A percentile compares a stretch with the other conserved stretches of the same genome.
phyloP scores from a whole-genome alignment of 768 basidiomycete genomes.

The Galerina sulciceps region DNA sequence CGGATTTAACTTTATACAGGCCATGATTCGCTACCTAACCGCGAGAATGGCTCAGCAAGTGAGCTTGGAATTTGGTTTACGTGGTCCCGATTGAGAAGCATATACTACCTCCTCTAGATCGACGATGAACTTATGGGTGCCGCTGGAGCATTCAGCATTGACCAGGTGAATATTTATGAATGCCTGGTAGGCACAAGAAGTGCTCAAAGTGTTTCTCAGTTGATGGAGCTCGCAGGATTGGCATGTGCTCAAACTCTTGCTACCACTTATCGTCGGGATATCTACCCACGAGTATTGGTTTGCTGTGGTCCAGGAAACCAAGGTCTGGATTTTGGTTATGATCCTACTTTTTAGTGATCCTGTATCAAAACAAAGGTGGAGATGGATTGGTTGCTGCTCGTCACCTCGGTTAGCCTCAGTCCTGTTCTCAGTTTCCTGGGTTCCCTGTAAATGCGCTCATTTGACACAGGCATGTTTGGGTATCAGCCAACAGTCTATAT shows the following conservation, averaged over 20 bases:
- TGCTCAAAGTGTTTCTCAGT: slow-evolving; percentile 40
- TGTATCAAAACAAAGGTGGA: slow-evolving; percentile 54
- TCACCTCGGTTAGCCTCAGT: slow-evolving; percentile 67
- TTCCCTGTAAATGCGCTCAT: no score
- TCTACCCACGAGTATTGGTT: slow-evolving; percentile 81
- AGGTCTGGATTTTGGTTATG: slow-evolving; percentile 38
- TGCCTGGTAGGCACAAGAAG: not conserved
- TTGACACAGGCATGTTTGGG: slow-evolving; percentile 79
- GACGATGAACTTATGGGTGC: slow-evolving; percentile 93
- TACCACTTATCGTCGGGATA: slow-evolving; percentile 71
- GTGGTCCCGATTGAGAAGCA: not conserved
- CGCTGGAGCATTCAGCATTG: slow-evolving; percentile 91
- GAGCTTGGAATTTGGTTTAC: slow-evolving; percentile 8
- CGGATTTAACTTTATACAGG: slow-evolving; percentile 17
- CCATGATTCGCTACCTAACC: slow-evolving; percentile 69
- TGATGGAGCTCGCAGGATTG: slow-evolving; percentile 96
- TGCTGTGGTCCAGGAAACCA: slow-evolving; percentile 98
- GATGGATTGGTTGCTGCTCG: slow-evolving; percentile 97
- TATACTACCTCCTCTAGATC: slow-evolving; percentile 54
- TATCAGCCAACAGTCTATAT: slow-evolving; percentile 90
- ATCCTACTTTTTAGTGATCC: not conserved
- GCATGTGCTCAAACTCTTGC: slow-evolving; percentile 90
- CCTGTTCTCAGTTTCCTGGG: not conserved
- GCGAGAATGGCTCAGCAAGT: slow-evolving; percentile 82
- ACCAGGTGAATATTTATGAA: slow-evolving; percentile 61